Evolutionary conservation across 768 basidiomycete species (phyloP).

Genomic region (Tylopilus sp.): DNA sequence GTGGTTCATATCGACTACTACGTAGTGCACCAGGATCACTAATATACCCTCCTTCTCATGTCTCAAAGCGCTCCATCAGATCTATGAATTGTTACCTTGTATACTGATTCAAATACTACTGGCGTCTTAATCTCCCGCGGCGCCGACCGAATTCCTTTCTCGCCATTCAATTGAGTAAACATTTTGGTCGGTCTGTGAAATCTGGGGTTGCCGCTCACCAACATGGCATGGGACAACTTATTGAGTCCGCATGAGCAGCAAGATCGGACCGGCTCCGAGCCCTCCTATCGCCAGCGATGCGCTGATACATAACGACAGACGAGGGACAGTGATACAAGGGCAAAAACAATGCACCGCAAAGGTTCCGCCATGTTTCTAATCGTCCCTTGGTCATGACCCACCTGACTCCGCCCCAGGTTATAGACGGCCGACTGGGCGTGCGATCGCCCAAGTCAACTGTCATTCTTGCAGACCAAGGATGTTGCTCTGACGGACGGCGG

Average conservation of each 20-base stretch:
- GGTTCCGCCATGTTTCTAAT: background rate
- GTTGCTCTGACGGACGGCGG: too few species aligned
- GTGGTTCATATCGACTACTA: too few species aligned
- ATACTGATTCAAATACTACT: too few species aligned
- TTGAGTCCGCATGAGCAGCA: background rate
- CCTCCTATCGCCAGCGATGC: background rate
- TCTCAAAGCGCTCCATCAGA: too few species aligned
- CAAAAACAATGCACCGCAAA: background rate
- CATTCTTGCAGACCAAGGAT: too few species aligned
- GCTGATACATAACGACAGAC: background rate
- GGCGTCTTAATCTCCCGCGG: background rate
- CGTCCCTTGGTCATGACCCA: background rate
- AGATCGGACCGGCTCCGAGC: background rate
- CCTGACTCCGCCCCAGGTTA: too few species aligned
- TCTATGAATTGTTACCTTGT: too few species aligned
- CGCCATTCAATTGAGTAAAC: background rate
- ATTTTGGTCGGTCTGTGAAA: background rate
- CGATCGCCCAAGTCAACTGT: background rate
- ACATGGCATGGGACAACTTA: too few species aligned
- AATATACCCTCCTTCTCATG: too few species aligned
- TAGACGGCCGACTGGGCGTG: too few species aligned
- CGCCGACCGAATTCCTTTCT: slow-evolving; percentile 1
- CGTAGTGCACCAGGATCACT: too few species aligned
- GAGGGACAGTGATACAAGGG: background rate
- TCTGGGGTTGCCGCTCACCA: background rate